Conservation (phyloP, 805 yeast species). For the Phaffomyces opuntiae region DNA sequence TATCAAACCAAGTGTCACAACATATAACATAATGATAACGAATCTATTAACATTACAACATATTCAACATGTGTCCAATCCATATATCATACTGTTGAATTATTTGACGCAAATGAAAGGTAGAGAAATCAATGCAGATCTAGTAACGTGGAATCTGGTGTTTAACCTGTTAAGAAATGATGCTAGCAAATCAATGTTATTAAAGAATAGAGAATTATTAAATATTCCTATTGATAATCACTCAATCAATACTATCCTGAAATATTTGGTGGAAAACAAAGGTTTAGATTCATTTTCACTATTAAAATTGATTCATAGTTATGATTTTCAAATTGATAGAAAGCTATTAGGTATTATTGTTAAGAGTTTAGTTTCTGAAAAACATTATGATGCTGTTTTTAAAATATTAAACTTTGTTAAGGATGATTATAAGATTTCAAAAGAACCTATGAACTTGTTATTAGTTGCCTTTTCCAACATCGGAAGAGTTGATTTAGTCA, state of each 20-base stretch:
- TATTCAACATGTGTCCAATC: conserved; percentile 23
- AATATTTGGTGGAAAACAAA: conserved; percentile 13
- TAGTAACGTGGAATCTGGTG: conserved; percentile 32
- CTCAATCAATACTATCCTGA: conserved; percentile 22
- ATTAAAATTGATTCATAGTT: conserved; percentile 8
- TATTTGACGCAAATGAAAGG: conserved; percentile 27
- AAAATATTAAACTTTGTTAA: conserved; percentile 14
- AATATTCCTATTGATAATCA: conserved; percentile 26
- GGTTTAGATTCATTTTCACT: conserved; percentile 10
- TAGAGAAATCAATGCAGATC: conserved; percentile 25
- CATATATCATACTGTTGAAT: conserved; percentile 22
- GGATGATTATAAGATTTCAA: conserved; percentile 8
- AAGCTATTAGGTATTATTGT: conserved; percentile 22
- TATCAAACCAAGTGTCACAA: conserved; percentile 28
- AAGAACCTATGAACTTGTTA: conserved; percentile 24
- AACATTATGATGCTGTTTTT: conserved; percentile 26
- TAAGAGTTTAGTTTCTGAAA: conserved; percentile 21
- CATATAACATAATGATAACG: conserved; percentile 32
- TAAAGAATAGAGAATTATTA: conserved; percentile 26
- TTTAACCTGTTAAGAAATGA: conserved; percentile 28
- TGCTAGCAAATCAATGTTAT: conserved; percentile 24
- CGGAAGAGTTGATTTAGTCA: conserved; percentile 30
- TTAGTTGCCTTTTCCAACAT: conserved; percentile 24
- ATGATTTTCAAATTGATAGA: conserved; percentile 21
- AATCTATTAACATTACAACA: conserved; percentile 24